Evolutionary conservation across 2,329 filamentous ascomycete genomes (phyloP).

Genomic region (Sporothrix humicola): DNA sequence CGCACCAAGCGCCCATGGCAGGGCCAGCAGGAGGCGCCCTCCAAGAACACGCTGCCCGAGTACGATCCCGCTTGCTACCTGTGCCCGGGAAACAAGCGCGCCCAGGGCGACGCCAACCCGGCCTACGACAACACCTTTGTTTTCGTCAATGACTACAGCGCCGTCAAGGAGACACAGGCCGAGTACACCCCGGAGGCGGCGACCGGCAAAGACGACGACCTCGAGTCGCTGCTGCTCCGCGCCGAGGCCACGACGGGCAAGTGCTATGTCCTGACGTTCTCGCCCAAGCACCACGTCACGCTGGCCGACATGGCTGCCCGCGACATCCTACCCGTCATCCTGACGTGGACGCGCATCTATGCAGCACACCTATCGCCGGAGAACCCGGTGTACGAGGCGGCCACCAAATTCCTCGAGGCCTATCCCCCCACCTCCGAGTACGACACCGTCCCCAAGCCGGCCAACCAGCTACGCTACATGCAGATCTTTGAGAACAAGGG

Average conservation of each 20-base stretch:
- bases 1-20: conserved; percentile 98
- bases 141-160: conserved; percentile 97
- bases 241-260: conserved; percentile 89
- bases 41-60: conserved; percentile 71
- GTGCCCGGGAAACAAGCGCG: conserved; percentile 88
- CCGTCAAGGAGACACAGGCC: conserved; percentile 90
- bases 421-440: conserved; percentile 47
- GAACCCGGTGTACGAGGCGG: conserved; percentile 63
- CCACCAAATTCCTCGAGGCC: conserved; percentile 46
- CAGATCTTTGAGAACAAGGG: conserved; percentile 99
- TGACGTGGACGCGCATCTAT: conserved; percentile 93
- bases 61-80: conserved; percentile 94
- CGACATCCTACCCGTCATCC: conserved; percentile 81
- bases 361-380: conserved; percentile 75
- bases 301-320: conserved; percentile 82
- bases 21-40: conserved; percentile 76
- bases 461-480: conserved; percentile 90
- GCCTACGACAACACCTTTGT: conserved; percentile 86
- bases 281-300: conserved; percentile 85
- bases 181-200: conserved; percentile 65
- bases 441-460: conserved; percentile 57
- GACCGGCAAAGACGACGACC: conserved; percentile 44
- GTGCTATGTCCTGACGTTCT: conserved; percentile 97
- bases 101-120: conserved; percentile 85
- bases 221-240: conserved; percentile 76